Evolutionary conservation across 2,329 filamentous ascomycete species (phyloP), one percentile per base, ranked within the genome.

Genomic region (Fusarium sublunatum): DNA sequence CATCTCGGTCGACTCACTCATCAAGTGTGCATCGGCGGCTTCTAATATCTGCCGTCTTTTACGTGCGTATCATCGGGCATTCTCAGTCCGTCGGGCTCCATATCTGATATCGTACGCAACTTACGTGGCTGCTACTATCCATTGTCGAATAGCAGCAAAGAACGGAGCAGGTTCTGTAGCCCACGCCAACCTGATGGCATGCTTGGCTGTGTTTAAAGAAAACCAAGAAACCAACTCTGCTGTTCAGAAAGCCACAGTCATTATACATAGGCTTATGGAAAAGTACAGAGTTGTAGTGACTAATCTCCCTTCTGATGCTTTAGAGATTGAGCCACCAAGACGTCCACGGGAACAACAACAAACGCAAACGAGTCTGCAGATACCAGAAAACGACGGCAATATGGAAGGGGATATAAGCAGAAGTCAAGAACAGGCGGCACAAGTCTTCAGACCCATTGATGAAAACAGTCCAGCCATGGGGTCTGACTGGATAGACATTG

Each of bases 101-200:
- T 86, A 86, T 51, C 71, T 86, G 2, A 78, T 86, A 15, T 83
- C 81, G 0, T 86, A 86, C 65, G 82, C 84, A 0, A 84, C 81
- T 0, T 86, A 86, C 54, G 82, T 85, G 1, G 78, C 78, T 5
- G 82, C 82, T 0, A 85, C 82, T 0, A 84, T 86, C 15, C 79
- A 82, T 46, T 79, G 79, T 0, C 81, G 82, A 4, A 80, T 82
- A 6, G 82, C 83, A 0, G 80, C 83, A 4, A 79, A 80, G 39
- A 75, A 79, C 8, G 74, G 75, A 7, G 69, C 68, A 0, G 73
- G 73, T 0, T 81, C 78, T 1, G 74, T 77, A 5, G 76, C 79
- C 0, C 76, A 80, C 54, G 58, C 68, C 3, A 74, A 72, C 40
- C 72, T 84, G 0, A 73, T 76, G 26, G 79, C 76, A 0, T 84